Base-by-base conservation (phyloP, 2,329 filamentous ascomycete species). In the Aspergillus uvarum region DNA sequence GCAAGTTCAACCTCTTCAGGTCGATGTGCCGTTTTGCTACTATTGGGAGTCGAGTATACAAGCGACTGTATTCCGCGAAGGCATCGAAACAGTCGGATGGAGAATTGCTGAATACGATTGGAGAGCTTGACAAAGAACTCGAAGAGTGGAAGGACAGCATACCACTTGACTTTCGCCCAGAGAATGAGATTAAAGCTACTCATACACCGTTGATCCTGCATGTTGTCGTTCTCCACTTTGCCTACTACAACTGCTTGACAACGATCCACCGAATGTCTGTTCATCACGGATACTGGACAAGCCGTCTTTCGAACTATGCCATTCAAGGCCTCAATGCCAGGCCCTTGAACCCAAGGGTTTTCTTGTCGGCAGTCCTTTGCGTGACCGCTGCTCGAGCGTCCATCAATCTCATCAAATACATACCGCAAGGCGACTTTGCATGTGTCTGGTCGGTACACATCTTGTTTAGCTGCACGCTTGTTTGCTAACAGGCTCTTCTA, bases 211-310 rank as follows among this genome's bases (percentile, higher is more conserved):
- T 98, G n/a, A 93, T 98, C 21, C 81, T 99, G 21, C 94, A 98
- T 66, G 87, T 99, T 55, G 93, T 96, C 62, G 91, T 96, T 74
- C 80, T 99, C 59, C 95, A 99, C 75, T 96, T 99, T 70, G 89
- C 92, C 1, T 99, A 99, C 77, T 98, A 98, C 80, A 99, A 99
- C 74, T 97, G 93, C 69, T 79, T 99, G 54, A 97, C 94, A 0
- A 99, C 95, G 0, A 97, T 99, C 65, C 95, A 99, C 74, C 91
- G 95, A 54, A 99, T 98, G 95, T 96, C 92, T 47, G 90, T 98
- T 31, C 95, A 98, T 69, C 93, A 97, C 72, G 95, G 95, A 14
- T 97, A 96, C 78, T 99, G 95, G 95, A 98, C 94, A 1, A 97
- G 91, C 71, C 87, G 95, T 42, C 79, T 99, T 47, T 96, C 93